Base-by-base conservation (phyloP, 2,329 filamentous ascomycete genomes). In the Paecilomyces dactylethromorphus region DNA sequence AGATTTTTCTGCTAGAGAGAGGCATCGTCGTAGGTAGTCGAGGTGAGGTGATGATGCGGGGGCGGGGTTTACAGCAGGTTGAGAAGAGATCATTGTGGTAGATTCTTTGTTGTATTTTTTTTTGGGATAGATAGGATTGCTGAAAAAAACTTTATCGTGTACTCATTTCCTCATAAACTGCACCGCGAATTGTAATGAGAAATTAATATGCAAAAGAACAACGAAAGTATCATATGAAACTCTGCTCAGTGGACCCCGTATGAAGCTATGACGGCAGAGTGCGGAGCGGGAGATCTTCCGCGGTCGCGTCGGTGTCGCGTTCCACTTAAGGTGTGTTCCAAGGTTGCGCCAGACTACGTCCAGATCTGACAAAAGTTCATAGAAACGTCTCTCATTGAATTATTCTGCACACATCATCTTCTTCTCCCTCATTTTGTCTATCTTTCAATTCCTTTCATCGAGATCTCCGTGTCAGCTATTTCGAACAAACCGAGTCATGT, bases 1-100 rank as follows among this genome's bases (percentile, higher is more conserved):
- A 11, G 92, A 96, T 63, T 88, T 83, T 35, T 83, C 81, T 12
- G 94, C 92, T 62, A 92, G 81, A n/a, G 82, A 77, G 59, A 97
- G 84, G 39, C 91, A 91, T 58, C 88, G 78, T 57, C 79, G 82
- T 79, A 97, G 89, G 70, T 85, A 85, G 59, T 69, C 60, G 49
- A 71, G 60, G 61, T 78, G 76, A 24, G 68, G 66, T 55, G 62
- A 60, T 29, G 56, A 56, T 26, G 62, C 63, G 63, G 55, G 29
- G 24, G 51, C 32, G 11, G 58, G 60, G 49, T 53, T 45, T 22
- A 49, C 12, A 13, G 60, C 32, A 35, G 60, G 54, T 32, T 59
- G 60, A 18, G 62, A 60, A 10, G 26, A 29, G 26, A 60, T 62
- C 60, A 62, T 58, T 53, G 21, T 54, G 31, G 18, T 56, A 21